These are phyloP conservation scores for Oryza brachyantha DNA, from an alignment of 176 grass and related monocot species.

Conservation along the genomic window DNA sequence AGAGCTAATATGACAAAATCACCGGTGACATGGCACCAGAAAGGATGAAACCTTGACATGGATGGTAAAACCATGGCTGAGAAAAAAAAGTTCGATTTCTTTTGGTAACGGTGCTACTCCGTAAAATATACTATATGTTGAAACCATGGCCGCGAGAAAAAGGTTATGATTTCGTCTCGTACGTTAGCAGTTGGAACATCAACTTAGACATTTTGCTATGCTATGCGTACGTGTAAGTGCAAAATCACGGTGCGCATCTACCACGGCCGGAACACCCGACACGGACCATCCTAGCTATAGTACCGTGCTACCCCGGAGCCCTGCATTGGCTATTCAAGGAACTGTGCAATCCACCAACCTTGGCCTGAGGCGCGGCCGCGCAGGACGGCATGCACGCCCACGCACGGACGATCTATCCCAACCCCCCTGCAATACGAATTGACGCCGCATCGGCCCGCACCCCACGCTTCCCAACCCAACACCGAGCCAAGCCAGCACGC, in stretches of 20 bases:
- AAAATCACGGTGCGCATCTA: not conserved
- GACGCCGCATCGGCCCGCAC: slow-evolving; percentile 25
- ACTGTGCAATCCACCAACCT: slow-evolving; percentile 38
- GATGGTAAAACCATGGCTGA: too few species aligned
- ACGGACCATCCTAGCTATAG: slow-evolving; percentile 25
- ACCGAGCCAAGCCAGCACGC: slow-evolving; percentile 10
- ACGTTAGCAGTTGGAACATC: too few species aligned
- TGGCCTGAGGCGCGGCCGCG: not conserved
- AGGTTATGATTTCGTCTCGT: too few species aligned
- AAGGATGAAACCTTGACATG: too few species aligned
- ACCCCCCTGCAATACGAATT: slow-evolving; percentile 9
- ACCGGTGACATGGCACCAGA: too few species aligned
- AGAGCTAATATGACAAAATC: too few species aligned
- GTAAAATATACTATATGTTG: too few species aligned
- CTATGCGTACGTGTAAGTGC: too few species aligned
- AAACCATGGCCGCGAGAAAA: too few species aligned
- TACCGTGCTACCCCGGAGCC: not conserved
- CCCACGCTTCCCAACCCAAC: slow-evolving; percentile 40
- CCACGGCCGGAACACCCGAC: not conserved
- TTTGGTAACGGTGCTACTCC: too few species aligned
- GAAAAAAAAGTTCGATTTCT: too few species aligned
- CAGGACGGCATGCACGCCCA: not conserved
- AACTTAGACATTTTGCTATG: too few species aligned
- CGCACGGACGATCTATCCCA: slow-evolving; percentile 4
- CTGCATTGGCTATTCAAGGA: slow-evolving; percentile 22